Evolutionary conservation across 768 basidiomycete genomes (phyloP), one percentile per base, ranked within the genome.

Genomic region (Naganishia vaughanmartiniae): DNA sequence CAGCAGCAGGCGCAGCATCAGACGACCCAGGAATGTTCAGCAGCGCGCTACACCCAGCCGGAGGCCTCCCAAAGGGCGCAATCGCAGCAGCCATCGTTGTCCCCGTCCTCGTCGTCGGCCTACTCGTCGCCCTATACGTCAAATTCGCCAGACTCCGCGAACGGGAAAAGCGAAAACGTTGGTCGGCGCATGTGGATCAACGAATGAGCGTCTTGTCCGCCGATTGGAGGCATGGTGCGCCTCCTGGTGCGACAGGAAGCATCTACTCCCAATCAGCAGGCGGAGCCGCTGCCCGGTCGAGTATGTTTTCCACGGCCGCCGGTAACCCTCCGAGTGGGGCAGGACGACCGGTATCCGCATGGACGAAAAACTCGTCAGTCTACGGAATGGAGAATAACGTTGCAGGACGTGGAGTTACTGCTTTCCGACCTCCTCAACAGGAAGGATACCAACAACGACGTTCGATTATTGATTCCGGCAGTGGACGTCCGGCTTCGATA

Each of bases 71-170:
- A 24, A 78, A 78, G 53, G 80, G 79, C 21, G 77, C 74, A 6
- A 76, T 81, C 55, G 80, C 78, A 6, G 80, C 79, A 34, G 80
- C 80, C 46, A 77, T 81, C 60, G 70, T 81, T 57, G 79, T 81
- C 24, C 80, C 80, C 17, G 54, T 81, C 55, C 9, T 81, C 17
- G 76, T 74, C 21, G 48, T 80, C 48, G 73, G 69, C 26, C 57
- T 76, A 31, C 26, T 76, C 36, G 67, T 76, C 53, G 77, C 57
- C 19, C 74, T 81, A 0, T 78, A 76, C 19, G 74, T 81, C 58
- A 70, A 75, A 28, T 81, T 81, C 74, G 79, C 78, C 70, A 70
- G 80, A 33, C 46, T 67, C 17, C 72, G 74, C 56, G 80, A 81
- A 54, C 71, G 74, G 24, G 80, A 79, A 70, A 81, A 81, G 74